phyloP scores from a whole-genome alignment of 768 basidiomycete species.

The Kwoniella sp. region DNA sequence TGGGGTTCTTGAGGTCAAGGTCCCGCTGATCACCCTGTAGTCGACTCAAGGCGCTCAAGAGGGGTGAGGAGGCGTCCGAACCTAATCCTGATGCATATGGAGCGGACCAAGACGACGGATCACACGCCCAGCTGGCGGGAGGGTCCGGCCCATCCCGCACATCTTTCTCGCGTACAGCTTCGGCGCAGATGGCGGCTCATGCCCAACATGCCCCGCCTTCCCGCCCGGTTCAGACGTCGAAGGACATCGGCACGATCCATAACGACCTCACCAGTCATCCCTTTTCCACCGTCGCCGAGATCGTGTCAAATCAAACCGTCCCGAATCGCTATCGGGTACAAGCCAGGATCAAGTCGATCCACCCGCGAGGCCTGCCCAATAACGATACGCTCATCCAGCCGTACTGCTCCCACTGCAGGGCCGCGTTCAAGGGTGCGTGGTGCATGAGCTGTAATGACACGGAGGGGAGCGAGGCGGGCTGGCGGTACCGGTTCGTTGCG shows the following conservation, averaged over 20 bases:
- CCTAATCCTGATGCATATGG: too few species aligned
- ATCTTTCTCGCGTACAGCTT: too few species aligned
- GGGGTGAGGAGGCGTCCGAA: slow-evolving; percentile 8
- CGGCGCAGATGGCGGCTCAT: too few species aligned
- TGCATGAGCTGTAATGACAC: slow-evolving; percentile 35
- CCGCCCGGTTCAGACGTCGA: not conserved
- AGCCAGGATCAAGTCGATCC: slow-evolving; percentile 26
- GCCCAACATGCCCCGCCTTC: too few species aligned
- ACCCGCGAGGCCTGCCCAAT: slow-evolving; percentile 1
- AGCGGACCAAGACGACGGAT: too few species aligned
- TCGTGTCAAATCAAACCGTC: slow-evolving; percentile 19
- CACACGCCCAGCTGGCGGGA: too few species aligned
- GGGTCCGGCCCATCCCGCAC: too few species aligned
- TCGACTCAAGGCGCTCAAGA: slow-evolving; percentile 19
- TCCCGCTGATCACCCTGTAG: not conserved
- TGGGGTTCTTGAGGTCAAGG: not conserved
- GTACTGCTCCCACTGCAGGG: slow-evolving; percentile 23
- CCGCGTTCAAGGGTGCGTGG: slow-evolving; percentile 12
- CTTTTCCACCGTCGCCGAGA: slow-evolving; percentile 16
- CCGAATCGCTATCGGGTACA: slow-evolving; percentile 31
- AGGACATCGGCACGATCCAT: slow-evolving; percentile 18
- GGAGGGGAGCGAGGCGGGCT: slow-evolving; percentile 17
- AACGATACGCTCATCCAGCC: slow-evolving; percentile 14
- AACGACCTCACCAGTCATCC: slow-evolving; percentile 16
- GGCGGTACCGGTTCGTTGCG: slow-evolving; percentile 32